Evolutionary conservation across 176 grass and related monocot genomes (phyloP), one percentile per base, ranked within the genome.

Genomic region (Lolium multiflorum): DNA sequence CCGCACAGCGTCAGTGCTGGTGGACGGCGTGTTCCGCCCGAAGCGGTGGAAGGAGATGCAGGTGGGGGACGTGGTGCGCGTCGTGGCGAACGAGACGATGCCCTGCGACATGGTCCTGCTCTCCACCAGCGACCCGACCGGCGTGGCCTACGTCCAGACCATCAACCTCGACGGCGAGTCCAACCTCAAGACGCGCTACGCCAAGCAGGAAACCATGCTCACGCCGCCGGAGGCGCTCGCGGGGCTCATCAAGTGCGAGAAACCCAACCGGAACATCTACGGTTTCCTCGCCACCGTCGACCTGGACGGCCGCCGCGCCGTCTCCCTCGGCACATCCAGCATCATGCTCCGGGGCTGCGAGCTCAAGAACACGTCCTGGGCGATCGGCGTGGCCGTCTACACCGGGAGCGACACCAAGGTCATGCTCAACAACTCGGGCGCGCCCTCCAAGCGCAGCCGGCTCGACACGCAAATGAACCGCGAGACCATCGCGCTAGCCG

Each of bases 131-230:
- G 97, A 99, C 76, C 94, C 94, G 3, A 94, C 97, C 15, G 94
- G 97, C 71, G 92, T 99, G 0, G 90, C 92, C 11, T 99, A 96
- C 81, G 83, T 99, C 21, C 97, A 99, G 88, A 99, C 97, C 63
- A 96, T 94, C 84, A 99, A 99, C 86, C 93, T 99, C 13, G 97
- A 99, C 71, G 97, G 97, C 47, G 97, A 99, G 88, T 99, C 97
- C 68, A 99, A 99, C 60, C 92, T 99, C 76, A 99, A 99, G 87
- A 96, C 90, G 5, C 89, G 97, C 11, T 96, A 96, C 70, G 94
- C 97, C n/a, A 96, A 90, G 89, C 97, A 94, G 58, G 97, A 98
- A 85, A 96, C 88, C 2, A 76, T 91, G 59, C 41, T 87, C 5
- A 81, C 77, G 25, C 74, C 82, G 60, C 65, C 88, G 2, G 82